Evolutionary conservation across 2,329 filamentous ascomycete species (phyloP).

Genomic region (Fusarium sp.): DNA sequence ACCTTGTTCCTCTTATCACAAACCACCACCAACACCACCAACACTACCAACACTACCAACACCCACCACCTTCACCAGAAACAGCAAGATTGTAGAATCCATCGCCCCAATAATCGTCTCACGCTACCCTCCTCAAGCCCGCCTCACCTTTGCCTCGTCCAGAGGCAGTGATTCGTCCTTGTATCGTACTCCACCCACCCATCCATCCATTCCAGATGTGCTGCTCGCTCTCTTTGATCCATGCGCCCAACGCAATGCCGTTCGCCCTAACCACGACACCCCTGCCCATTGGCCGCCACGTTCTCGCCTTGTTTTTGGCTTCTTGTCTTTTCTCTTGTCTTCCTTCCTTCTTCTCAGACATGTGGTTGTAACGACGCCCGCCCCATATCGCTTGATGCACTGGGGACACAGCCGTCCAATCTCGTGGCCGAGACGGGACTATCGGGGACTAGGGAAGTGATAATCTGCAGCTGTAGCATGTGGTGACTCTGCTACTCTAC

Average conservation of each 20-base stretch:
- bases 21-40: not conserved
- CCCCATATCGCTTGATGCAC: slow-evolving; percentile 15
- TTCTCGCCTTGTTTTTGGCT: slow-evolving; percentile 35
- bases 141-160: slow-evolving; percentile 30
- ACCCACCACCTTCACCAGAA: not conserved
- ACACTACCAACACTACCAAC: not conserved
- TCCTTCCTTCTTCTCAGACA: slow-evolving; percentile 1
- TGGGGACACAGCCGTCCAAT: slow-evolving; percentile 15
- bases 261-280: slow-evolving; percentile 37
- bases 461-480: slow-evolving; percentile 18
- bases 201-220: slow-evolving; percentile 8
- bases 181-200: too few species aligned
- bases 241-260: slow-evolving; percentile 38
- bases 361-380: slow-evolving; percentile 26
- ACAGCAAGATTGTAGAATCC: slow-evolving; percentile 18
- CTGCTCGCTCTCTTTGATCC: not conserved
- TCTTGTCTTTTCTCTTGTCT: slow-evolving; percentile 1
- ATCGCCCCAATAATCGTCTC: slow-evolving; percentile 42
- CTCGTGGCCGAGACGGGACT: slow-evolving; percentile 13
- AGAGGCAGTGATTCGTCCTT: slow-evolving; percentile 19
- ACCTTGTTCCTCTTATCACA: not conserved
- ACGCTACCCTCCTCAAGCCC: slow-evolving; percentile 33
- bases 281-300: slow-evolving; percentile 38
- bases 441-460: slow-evolving; percentile 16
- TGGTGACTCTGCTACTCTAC: slow-evolving; percentile 12